Base-by-base conservation (phyloP, 768 basidiomycete genomes). In the Pisolithus albus region DNA sequence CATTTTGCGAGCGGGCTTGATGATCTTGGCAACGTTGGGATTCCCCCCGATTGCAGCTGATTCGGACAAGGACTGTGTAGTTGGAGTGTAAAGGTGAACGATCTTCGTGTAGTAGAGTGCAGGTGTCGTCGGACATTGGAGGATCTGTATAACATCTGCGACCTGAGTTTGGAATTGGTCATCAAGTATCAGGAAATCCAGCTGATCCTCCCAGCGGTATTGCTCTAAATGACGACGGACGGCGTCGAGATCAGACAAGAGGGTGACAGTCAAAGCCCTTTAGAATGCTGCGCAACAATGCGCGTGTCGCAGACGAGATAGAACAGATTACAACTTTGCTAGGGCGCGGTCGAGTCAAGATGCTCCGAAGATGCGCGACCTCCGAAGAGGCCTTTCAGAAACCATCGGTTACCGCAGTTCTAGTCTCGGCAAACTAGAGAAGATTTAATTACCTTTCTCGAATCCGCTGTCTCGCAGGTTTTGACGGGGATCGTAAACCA, bases 401-500 rank as follows among this genome's bases (percentile, higher is more conserved):
- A 5, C 4, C 10, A 13, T 19, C 7, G 34, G 57, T 38, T 15
- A 30, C 56, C 49, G 19, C 16, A 28, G 26, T 1, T 41, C 41
- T 13, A 34, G 34, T 11, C 2, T 11, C 28, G 23, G 37, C 40
- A 41, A 50, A 30, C n/a, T 7, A 19, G 32, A 21, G 39, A 39
- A 28, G 13, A 30, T 46, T 34, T 5, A 34, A 55, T 32, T 46
- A 81, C 83, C 73, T 79, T 79, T 52, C 71, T 69, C 13, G 82
- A 78, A 54, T 85, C 83, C 23, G 74, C 75, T 1, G 78, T 74
- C 30, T 75, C 70, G 59, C 74, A 78, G 13, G 80, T 68, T 56
- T 77, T 82, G 23, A 83, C 81, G 1, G 85, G 85, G 38, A 88
- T 78, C 1, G 79, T 83, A 63, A 87, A 88, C 81, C 82, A 85